Base-by-base conservation (phyloP, 2,329 filamentous ascomycete genomes). In the Claviceps quebecensis region DNA sequence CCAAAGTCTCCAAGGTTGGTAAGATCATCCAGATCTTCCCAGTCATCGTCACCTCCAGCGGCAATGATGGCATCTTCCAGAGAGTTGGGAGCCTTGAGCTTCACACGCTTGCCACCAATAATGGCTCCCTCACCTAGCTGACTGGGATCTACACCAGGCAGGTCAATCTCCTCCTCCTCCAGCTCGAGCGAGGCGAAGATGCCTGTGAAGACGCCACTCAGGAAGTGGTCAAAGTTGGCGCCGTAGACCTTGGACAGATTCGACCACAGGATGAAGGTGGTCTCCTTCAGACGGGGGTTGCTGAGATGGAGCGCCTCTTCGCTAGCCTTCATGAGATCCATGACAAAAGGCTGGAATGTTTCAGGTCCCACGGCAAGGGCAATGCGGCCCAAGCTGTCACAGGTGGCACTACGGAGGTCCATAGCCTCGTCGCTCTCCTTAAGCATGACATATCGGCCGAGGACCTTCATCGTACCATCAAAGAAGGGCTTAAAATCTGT, bases 231-330 rank as follows among this genome's bases (percentile, higher is more conserved):
- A 56, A 94, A 91, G 51, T 89, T 76, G 62, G 87, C 85, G 61
- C 85, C 83, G 68, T 97, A 97, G 9, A 97, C 88, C 72, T 94
- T 94, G 56, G 91, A 86, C 64, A 98, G 82, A 41, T 87, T 88
- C 57, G 87, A 89, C 91, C 93, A 98, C 51, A 98, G 77, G 56
- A 97, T 94, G 71, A 95, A 98, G 65, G 88, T 95, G 55, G 89
- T 96, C 74, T 98, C 93, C 68, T 89, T 87, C 49, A 97, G 81
- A 52, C 90, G 81, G 43, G 90, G 86, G 70, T 96, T 90, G 60
- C 88, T 90, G 2, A 98, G 81, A 59, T 85, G 76, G 2, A 97
- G 77, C 51, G 86, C 90, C 68, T 96, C 90, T 69, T 96, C 90
- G 58, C 87, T 95, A 14, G 91, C 85, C 61, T 84, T 78, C 86